Base-by-base conservation (phyloP, 2,329 filamentous ascomycete species). In the Aureobasidium pullulans region DNA sequence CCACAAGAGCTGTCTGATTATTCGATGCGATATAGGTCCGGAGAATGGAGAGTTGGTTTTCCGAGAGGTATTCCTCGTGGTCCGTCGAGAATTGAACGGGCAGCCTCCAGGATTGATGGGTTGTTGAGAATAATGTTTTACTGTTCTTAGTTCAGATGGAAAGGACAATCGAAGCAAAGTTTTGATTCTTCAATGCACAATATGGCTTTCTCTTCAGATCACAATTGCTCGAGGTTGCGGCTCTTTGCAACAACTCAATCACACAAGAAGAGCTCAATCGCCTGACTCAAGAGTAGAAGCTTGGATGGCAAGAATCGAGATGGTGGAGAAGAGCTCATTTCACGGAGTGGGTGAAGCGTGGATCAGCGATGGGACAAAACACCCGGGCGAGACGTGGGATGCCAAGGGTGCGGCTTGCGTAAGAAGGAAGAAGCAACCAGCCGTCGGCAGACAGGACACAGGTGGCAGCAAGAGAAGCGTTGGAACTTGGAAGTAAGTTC, bases 401-500 rank as follows among this genome's bases (percentile, higher is more conserved):
- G 50, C 52, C 52, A 56, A 56, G 52, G 15, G 39, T 19, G 29
- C 9, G 44, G 34, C 23, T 43, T 54, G 39, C 50, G 39, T 43
- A 54, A 44, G 28, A 44, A 16, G 36, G 49, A 44, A 36, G 29
- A 44, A 44, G 52, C 52, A 56, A 31, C 16, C 31, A 56, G 52
- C 39, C 52, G 52, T 52, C 36, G 15, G 28, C 50, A 54, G 2
- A 16, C 37, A 36, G 40, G 11, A 6, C 52, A 54, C 16, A 56
- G 0, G 40, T 56, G 52, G 52, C 52, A 56, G 39, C 29, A 37
- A 37, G 28, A 43, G 36, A 16, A 13, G 13, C 34, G 34, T 36
- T 36, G 34, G 34, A n/a, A 23, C 16, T 49, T 28, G 19, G 48
- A 52, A n/a, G 9, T 15, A 16, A 28, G 16, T 31, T 31, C 1